A percentile compares a stretch with the other conserved stretches of the same genome.
Conservation (phyloP, 345 rosid species). For the Tarenaya hassleriana region DNA sequence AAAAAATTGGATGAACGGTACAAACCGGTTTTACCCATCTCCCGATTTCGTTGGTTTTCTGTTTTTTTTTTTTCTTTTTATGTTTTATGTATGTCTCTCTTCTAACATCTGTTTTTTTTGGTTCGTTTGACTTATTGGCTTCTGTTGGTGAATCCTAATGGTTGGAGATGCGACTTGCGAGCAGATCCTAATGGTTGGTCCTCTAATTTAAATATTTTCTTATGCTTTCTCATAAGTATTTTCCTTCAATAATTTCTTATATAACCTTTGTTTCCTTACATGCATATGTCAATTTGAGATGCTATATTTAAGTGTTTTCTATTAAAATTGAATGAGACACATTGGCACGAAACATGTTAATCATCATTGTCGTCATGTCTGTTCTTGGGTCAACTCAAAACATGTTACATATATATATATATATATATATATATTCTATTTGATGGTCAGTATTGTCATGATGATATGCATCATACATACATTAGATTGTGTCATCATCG, state of each 20-base stretch:
- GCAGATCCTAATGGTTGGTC: constrained; percentile 77
- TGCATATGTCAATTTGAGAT: too few relatives aligned
- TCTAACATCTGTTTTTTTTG: constrained; percentile 11
- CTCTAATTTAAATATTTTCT: neutral
- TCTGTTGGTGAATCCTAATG: constrained; percentile 19
- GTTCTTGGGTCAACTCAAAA: too few relatives aligned
- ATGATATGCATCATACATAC: too few relatives aligned
- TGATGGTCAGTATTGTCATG: too few relatives aligned
- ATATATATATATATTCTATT: too few relatives aligned
- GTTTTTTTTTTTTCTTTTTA: constrained; percentile 8
- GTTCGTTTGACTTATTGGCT: constrained; percentile 14
- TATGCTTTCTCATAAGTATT: neutral
- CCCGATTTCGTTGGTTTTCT: neutral
- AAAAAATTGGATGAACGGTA: constrained; percentile 78
- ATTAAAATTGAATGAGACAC: too few relatives aligned
- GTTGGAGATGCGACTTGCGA: neutral
- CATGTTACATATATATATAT: too few relatives aligned
- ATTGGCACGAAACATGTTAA: too few relatives aligned
- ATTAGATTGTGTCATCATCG: constrained; percentile 16
- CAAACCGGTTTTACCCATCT: neutral
- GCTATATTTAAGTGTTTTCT: too few relatives aligned
- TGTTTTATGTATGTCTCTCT: neutral
- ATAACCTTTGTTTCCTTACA: too few relatives aligned
- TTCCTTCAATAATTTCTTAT: neutral
- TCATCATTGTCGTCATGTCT: too few relatives aligned